Conservation (phyloP, 371 early-diverging fungal species). For the Rhizomucor miehei region DNA sequence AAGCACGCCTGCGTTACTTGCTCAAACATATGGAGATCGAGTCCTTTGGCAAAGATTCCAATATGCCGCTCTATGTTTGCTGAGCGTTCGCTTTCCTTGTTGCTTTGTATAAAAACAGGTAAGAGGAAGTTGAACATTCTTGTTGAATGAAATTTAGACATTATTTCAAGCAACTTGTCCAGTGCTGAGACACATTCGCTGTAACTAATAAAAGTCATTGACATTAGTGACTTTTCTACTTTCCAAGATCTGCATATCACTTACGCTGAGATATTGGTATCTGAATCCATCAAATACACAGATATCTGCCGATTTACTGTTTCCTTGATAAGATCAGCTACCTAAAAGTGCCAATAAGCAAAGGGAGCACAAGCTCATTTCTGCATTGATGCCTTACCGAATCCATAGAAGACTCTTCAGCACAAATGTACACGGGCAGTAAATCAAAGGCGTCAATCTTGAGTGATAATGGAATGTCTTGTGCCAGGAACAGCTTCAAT, state of each 20-base stretch:
- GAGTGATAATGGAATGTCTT: constrained; percentile 13
- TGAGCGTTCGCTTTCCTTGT: constrained; percentile 50
- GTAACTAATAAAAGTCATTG: constrained; percentile 34
- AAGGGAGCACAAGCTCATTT: too few relatives aligned
- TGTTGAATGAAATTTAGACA: constrained; percentile 40
- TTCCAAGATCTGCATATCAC: too few relatives aligned
- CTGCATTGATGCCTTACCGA: too few relatives aligned
- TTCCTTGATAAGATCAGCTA: background rate
- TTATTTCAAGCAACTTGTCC: constrained; percentile 47
- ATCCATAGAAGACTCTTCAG: constrained; percentile 9
- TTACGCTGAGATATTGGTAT: background rate
- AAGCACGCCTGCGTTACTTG: constrained; percentile 39
- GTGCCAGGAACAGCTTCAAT: constrained; percentile 15
- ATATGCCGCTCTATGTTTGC: constrained; percentile 34
- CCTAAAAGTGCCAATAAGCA: too few relatives aligned
- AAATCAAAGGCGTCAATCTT: constrained; percentile 30
- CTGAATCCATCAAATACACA: background rate
- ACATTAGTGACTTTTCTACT: too few relatives aligned
- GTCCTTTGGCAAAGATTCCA: constrained; percentile 33
- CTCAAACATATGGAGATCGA: constrained; percentile 38
- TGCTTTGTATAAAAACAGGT: constrained; percentile 49
- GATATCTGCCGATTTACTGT: background rate
- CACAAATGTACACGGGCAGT: constrained; percentile 29
- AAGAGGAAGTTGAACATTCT: constrained; percentile 51
- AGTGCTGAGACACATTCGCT: constrained; percentile 52